These are phyloP conservation scores for Trichoderma guizhouense DNA, from an alignment of 2,329 filamentous ascomycete species.

Conservation along the genomic window DNA sequence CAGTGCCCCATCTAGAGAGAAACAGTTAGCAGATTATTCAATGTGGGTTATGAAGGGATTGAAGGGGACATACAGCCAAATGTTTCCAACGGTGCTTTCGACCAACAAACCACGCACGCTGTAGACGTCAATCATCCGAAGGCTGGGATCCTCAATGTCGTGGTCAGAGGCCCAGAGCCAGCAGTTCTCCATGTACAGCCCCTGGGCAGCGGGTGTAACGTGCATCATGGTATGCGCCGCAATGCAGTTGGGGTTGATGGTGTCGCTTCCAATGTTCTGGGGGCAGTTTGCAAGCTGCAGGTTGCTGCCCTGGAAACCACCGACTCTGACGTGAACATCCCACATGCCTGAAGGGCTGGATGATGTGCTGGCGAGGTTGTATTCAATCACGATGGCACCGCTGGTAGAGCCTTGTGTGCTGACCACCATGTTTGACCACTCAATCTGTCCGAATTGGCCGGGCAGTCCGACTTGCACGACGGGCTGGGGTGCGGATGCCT, in stretches of 20 bases:
- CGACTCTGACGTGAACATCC: conserved; percentile 75
- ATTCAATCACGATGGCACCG: conserved; percentile 69
- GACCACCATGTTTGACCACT: conserved; percentile 70
- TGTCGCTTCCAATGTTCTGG: conserved; percentile 42
- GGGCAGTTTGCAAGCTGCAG: conserved; percentile 65
- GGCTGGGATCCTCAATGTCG: conserved; percentile 48
- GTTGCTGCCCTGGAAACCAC: conserved; percentile 66
- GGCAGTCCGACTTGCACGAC: conserved; percentile 63
- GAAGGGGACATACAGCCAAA: background rate
- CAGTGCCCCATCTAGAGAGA: conserved; percentile 21
- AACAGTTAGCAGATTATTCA: background rate
- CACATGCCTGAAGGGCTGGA: conserved; percentile 55
- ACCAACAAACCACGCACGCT: conserved; percentile 50
- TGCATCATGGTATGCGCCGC: conserved; percentile 44
- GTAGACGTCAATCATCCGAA: conserved; percentile 51
- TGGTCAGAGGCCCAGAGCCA: conserved; percentile 52
- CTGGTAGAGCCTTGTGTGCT: conserved; percentile 63
- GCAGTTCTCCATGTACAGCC: conserved; percentile 43
- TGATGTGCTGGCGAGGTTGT: conserved; percentile 55
- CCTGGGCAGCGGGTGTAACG: conserved; percentile 37
- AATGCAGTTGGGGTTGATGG: conserved; percentile 35
- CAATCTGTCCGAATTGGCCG: conserved; percentile 62
- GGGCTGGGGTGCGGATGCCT: conserved; percentile 54
- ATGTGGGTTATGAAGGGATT: background rate
- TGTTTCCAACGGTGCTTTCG: background rate